Base-by-base conservation (phyloP, 2,329 filamentous ascomycete genomes). In the Simplicillium sp. region DNA sequence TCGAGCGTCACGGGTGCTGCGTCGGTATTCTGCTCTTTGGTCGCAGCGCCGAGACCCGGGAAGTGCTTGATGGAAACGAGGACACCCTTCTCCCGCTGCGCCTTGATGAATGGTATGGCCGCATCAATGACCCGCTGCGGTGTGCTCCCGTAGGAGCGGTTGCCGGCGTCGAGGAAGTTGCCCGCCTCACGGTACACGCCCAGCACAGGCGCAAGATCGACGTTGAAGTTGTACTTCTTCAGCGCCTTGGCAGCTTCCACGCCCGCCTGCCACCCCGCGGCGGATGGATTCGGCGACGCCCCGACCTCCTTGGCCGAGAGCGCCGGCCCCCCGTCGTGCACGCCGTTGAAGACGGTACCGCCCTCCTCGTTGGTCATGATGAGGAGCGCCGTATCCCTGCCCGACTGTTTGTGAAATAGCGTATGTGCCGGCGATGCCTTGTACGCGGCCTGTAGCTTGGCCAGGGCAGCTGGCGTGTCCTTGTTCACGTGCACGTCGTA, bases 361-460 rank as follows among this genome's bases (percentile, higher is more conserved):
- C 46, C 46, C 41, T 48, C 46, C 31, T 49, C 46, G 34, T 48
- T 43, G 4, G 43, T 47, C 5, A 29, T 39, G 9, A 49, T 41
- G 28, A 49, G 11, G 31, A 49, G 43, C 9, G 36, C 38, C 13
- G 42, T 44, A 5, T 44, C 37, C 3, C 32, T 8, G 12, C 40
- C 44, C 4, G 42, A 40, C 11, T 29, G 28, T 3, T 14, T 35
- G 28, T 38, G 34, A 33, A 48, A 38, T 7, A 45, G 38, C 7
- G 34, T 42, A 2, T 45, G 45, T 15, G 47, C 45, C 13, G 47
- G 47, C 2, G 47, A 48, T 1, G 37, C 28, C 54, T 65, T 55
- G 38, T 60, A 51, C 3, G 68, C 64, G 43, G 72, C 68, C 1
- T 60, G 67, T 35, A 74, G 54, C 3, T 53, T 52, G 40, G 53